phyloP scores from a whole-genome alignment of 2,329 filamentous ascomycete genomes.

The Scortechinia acanthostroma region DNA sequence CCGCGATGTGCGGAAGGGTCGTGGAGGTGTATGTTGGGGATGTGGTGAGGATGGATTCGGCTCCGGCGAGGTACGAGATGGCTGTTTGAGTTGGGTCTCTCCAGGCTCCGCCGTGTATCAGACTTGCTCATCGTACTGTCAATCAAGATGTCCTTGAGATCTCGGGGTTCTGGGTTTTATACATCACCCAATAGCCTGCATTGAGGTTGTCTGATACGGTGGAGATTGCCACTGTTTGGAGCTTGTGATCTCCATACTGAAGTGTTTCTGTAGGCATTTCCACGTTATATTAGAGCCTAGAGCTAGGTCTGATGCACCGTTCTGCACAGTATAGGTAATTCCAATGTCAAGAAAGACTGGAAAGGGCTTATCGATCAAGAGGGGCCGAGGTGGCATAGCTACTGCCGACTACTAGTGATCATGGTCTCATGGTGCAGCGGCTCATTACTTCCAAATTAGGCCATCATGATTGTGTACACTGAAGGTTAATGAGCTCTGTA shows the following conservation, averaged over 20 bases:
- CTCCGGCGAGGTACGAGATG: conserved; percentile 20
- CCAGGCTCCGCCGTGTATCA: conserved; percentile 39
- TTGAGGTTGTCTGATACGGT: conserved; percentile 6
- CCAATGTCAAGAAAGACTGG: no score
- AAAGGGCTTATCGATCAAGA: no score
- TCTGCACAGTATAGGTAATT: no score
- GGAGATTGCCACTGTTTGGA: neutral
- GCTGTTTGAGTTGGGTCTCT: conserved; percentile 30
- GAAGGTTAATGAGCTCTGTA: no score
- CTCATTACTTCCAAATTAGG: no score
- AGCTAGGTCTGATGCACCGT: no score
- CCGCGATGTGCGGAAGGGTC: conserved; percentile 15
- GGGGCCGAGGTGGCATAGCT: no score
- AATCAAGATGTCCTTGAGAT: conserved; percentile 6
- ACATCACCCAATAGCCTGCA: conserved; percentile 28
- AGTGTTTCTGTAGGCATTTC: neutral
- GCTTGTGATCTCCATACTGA: neutral
- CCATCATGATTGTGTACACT: no score
- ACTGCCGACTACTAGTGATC: no score
- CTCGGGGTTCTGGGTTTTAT: conserved; percentile 6
- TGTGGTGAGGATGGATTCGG: conserved; percentile 16
- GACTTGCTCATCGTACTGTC: conserved; percentile 14
- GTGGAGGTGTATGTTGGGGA: conserved; percentile 6
- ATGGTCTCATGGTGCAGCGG: no score
- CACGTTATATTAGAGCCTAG: no score